These are phyloP conservation scores for Ophiostoma triangulosporum DNA, from an alignment of 2,329 filamentous ascomycete species.

Conservation along the genomic window DNA sequence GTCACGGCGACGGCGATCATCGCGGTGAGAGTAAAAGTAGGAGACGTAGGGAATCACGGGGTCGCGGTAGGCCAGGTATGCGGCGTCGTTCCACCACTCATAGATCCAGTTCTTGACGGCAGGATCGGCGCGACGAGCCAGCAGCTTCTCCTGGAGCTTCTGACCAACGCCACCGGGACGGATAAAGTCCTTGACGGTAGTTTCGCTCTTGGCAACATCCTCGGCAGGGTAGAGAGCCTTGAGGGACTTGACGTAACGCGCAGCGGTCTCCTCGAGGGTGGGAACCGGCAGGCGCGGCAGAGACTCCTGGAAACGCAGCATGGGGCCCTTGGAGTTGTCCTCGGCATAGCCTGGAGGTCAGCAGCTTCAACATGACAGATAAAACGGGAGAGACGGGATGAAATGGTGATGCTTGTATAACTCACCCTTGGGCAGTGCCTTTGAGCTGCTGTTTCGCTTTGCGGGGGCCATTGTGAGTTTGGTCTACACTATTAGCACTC, in stretches of 20 bases:
- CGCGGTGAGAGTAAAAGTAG: slow-evolving; percentile 98
- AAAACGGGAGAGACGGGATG: background rate
- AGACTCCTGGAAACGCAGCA: slow-evolving; percentile 79
- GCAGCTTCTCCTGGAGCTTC: slow-evolving; percentile 74
- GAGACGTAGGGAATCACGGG: slow-evolving; percentile 96
- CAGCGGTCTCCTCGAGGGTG: slow-evolving; percentile 67
- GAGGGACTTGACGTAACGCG: slow-evolving; percentile 67
- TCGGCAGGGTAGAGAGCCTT: slow-evolving; percentile 55
- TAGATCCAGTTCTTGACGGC: slow-evolving; percentile 85
- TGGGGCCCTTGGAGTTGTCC: slow-evolving; percentile 63
- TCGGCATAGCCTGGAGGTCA: slow-evolving; percentile 56
- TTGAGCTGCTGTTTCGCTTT: slow-evolving; percentile 43
- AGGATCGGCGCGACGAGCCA: slow-evolving; percentile 66
- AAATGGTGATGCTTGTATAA: background rate
- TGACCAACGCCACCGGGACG: slow-evolving; percentile 73
- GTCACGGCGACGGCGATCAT: slow-evolving; percentile 76
- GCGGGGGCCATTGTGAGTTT: slow-evolving; percentile 36
- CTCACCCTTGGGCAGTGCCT: slow-evolving; percentile 13
- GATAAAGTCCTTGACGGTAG: slow-evolving; percentile 78
- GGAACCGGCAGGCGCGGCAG: slow-evolving; percentile 68
- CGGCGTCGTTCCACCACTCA: slow-evolving; percentile 96
- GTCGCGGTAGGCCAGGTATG: slow-evolving; percentile 87
- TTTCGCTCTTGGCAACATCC: slow-evolving; percentile 61
- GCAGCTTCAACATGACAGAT: background rate
- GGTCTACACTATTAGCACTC: slow-evolving; percentile 8